phyloP scores from a whole-genome alignment of 129 eudicot species.

The Flaveria bidentis region DNA sequence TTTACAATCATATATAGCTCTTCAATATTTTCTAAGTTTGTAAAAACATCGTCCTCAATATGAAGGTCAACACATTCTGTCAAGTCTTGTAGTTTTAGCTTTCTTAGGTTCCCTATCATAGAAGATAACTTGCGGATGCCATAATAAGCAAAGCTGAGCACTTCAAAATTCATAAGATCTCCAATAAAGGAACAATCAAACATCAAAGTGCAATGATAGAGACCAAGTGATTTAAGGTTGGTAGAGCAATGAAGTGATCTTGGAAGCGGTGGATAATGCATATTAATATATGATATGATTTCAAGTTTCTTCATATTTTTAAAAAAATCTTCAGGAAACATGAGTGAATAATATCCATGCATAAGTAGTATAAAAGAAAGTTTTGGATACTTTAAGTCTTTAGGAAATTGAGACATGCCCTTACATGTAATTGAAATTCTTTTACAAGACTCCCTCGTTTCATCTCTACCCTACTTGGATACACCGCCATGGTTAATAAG shows the following conservation, averaged over 20 bases:
- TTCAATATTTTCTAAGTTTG: background rate
- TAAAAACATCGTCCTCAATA: background rate
- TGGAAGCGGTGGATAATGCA: background rate
- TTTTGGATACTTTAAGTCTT: background rate
- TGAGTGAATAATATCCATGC: conserved; percentile 9
- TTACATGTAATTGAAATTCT: background rate
- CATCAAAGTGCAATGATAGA: background rate
- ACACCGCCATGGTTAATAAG: background rate
- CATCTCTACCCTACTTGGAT: background rate
- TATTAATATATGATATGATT: background rate
- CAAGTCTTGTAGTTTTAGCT: background rate
- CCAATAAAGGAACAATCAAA: background rate
- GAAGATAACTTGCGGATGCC: background rate
- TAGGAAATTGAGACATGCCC: conserved; percentile 2
- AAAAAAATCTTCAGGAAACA: background rate
- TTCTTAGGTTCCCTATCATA: background rate
- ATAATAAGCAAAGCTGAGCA: background rate
- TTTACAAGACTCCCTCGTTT: background rate
- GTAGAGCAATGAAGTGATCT: background rate
- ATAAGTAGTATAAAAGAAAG: background rate
- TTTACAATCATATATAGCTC: conserved; percentile 20
- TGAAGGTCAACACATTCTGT: background rate
- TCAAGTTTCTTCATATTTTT: background rate
- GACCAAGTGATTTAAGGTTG: background rate
- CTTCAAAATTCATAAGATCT: background rate